Evolutionary conservation across 2,329 filamentous ascomycete species (phyloP).

Genomic region (Hymenoscyphus fructigenus): DNA sequence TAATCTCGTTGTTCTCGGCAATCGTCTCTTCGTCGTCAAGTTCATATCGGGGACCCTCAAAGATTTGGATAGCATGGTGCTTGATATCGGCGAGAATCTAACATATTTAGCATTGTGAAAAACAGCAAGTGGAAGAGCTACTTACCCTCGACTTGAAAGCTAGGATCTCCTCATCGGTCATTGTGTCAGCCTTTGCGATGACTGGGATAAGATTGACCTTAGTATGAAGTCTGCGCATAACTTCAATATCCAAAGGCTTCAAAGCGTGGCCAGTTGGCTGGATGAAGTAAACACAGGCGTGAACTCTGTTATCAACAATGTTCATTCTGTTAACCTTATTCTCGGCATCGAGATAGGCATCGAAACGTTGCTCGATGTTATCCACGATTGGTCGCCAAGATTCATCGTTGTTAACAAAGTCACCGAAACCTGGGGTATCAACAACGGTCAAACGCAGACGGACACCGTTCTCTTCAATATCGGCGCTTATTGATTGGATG

Average conservation of each 20-base stretch:
- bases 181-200: conserved; percentile 96
- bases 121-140: not conserved
- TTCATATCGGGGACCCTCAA: conserved; percentile 97
- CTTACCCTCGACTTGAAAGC: conserved; percentile 95
- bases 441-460: conserved; percentile 95
- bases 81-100: conserved; percentile 98
- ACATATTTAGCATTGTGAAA: not conserved
- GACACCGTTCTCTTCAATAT: conserved; percentile 98
- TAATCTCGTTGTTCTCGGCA: conserved; percentile 99
- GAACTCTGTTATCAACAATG: conserved; percentile 98
- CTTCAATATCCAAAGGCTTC: conserved; percentile 98
- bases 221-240: conserved; percentile 98
- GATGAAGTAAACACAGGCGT: conserved; percentile 99
- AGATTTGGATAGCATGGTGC: conserved; percentile 97
- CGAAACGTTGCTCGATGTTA: conserved; percentile 99
- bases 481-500: conserved; percentile 91
- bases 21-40: conserved; percentile 99
- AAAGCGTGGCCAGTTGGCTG: conserved; percentile 97
- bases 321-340: conserved; percentile 99
- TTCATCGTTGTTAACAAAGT: conserved; percentile 99
- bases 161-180: conserved; percentile 93
- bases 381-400: conserved; percentile 99
- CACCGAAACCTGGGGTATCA: conserved; percentile 95
- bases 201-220: conserved; percentile 99
- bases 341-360: conserved; percentile 97